These are phyloP conservation scores for Thielaviopsis ethacetica DNA, from an alignment of 2,329 filamentous ascomycete genomes.

Conservation along the genomic window DNA sequence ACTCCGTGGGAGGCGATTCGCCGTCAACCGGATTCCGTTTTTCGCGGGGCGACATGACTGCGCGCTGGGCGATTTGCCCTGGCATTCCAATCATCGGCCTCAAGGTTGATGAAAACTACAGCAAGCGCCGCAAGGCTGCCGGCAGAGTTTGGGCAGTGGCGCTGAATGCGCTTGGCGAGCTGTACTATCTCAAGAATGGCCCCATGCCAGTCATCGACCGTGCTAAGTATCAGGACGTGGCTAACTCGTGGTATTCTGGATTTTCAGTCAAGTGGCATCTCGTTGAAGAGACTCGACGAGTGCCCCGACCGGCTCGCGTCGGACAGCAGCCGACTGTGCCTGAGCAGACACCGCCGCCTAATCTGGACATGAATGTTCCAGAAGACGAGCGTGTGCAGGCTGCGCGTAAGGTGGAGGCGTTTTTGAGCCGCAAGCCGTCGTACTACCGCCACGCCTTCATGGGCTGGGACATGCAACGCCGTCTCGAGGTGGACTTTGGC, in stretches of 20 bases:
- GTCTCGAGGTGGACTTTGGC: slow-evolving; percentile 76
- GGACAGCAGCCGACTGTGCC: slow-evolving; percentile 44
- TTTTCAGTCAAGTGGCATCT: slow-evolving; percentile 68
- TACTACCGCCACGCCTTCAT: slow-evolving; percentile 65
- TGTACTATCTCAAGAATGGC: slow-evolving; percentile 66
- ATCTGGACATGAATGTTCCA: slow-evolving; percentile 21
- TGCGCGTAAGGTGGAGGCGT: slow-evolving; percentile 66
- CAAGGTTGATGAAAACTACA: slow-evolving; percentile 71
- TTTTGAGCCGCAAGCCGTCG: slow-evolving; percentile 52
- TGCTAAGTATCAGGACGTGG: slow-evolving; percentile 34
- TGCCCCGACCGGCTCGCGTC: slow-evolving; percentile 55
- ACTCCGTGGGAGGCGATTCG: slow-evolving; percentile 49
- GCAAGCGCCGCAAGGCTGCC: slow-evolving; percentile 47
- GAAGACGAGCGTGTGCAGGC: slow-evolving; percentile 58
- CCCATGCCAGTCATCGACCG: slow-evolving; percentile 40
- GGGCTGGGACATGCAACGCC: slow-evolving; percentile 84
- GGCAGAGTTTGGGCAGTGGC: slow-evolving; percentile 77
- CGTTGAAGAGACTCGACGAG: slow-evolving; percentile 59
- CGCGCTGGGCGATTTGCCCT: slow-evolving; percentile 78
- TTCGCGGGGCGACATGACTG: slow-evolving; percentile 61
- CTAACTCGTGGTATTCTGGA: slow-evolving; percentile 65
- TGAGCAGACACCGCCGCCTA: background rate
- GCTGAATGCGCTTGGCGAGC: slow-evolving; percentile 84
- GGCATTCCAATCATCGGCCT: slow-evolving; percentile 83
- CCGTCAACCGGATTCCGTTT: slow-evolving; percentile 34